Base-by-base conservation (phyloP, 2,329 filamentous ascomycete genomes). In the Cladosporium sphaerospermum region DNA sequence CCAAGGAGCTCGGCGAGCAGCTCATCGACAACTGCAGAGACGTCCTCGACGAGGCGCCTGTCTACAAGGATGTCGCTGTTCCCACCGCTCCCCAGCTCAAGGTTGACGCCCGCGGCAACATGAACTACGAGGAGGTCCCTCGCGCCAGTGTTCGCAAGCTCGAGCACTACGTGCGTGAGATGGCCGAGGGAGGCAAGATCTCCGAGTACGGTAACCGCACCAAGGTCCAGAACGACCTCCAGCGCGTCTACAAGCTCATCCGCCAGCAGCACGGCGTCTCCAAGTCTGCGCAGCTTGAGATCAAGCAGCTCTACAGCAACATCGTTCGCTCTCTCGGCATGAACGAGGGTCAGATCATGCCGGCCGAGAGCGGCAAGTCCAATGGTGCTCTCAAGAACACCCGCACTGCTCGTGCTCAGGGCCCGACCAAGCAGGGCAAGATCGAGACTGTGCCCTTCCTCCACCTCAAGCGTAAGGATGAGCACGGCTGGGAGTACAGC, bases 21-120 rank as follows among this genome's bases (percentile, higher is more conserved):
- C 85, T 99, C 52, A 95, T 99, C 62, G 89, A 96, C 70, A 99
- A 99, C 76, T 97, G 93, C 78, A 91, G 87, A 69, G 93, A 99
- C 28, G 90, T 96, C 14, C 77, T 99, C 52, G 79, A 86, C 52
- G 80, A 85, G 44, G 77, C 91, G 13, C 93, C 93, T 3, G 88
- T 90, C 32, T 99, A 93, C 80, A 99, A 97, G 77, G 93, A 99
- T 70, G 93, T 99, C 47, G 84, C 86, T 18, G 72, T 97, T 40
- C 93, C 93, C 28, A 97, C 93, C 13, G 93, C 88, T 3, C 93
- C 93, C 36, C 86, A 89, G 60, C 95, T 95, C 10, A 90, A 85
- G n/a, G 84, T 99, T 47, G 92, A 97, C 69, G 83, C 86, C 53
- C 88, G 89, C 50, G 93, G 93, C 57, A 96, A 95, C 73, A 83